Percentiles rank a stretch among this genome's conserved stretches.
Conservation (phyloP, 1,139 yeast genomes). For the Magnusiomyces ingens region DNA sequence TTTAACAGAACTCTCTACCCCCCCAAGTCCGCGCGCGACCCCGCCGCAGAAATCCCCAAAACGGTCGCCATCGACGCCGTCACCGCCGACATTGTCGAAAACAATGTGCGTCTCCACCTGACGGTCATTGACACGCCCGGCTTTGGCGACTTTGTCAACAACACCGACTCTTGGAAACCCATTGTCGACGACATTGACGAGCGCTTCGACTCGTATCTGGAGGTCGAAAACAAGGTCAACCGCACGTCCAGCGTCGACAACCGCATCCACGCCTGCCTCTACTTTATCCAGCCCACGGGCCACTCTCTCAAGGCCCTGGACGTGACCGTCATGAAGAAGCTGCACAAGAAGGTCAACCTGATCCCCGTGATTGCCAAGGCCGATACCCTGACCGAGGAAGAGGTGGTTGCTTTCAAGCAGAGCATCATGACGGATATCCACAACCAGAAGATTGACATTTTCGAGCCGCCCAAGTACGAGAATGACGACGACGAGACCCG, state of each 20-base stretch:
- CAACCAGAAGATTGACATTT: conserved; percentile 69
- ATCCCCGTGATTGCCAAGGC: conserved; percentile 94
- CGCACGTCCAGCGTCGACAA: conserved; percentile 75
- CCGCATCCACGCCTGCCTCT: conserved; percentile 96
- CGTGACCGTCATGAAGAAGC: conserved; percentile 77
- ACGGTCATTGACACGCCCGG: conserved; percentile 90
- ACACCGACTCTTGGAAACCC: conserved; percentile 86
- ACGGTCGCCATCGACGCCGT: conserved; percentile 62
- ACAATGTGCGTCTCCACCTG: conserved; percentile 80
- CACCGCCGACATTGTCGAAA: conserved; percentile 77
- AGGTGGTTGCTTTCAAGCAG: conserved; percentile 65
- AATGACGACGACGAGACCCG: conserved; percentile 80
- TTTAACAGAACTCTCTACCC: conserved; percentile 71
- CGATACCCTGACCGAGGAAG: conserved; percentile 88
- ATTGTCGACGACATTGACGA: conserved; percentile 82
- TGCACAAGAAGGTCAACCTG: conserved; percentile 86
- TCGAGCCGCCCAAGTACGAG: conserved; percentile 71
- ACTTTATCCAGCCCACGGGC: conserved; percentile 96
- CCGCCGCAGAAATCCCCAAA: conserved; percentile 33
- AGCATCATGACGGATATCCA: conserved; percentile 66
- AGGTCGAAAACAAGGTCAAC: conserved; percentile 80
- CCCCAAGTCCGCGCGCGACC: conserved; percentile 30
- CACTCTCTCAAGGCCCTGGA: conserved; percentile 88
- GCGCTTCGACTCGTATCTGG: conserved; percentile 83
- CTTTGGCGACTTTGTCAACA: conserved; percentile 87